Percentiles rank a stretch among this genome's conserved stretches.
Evolutionary conservation across 768 basidiomycete genomes (phyloP).

Genomic region (Hericium alpestre): DNA sequence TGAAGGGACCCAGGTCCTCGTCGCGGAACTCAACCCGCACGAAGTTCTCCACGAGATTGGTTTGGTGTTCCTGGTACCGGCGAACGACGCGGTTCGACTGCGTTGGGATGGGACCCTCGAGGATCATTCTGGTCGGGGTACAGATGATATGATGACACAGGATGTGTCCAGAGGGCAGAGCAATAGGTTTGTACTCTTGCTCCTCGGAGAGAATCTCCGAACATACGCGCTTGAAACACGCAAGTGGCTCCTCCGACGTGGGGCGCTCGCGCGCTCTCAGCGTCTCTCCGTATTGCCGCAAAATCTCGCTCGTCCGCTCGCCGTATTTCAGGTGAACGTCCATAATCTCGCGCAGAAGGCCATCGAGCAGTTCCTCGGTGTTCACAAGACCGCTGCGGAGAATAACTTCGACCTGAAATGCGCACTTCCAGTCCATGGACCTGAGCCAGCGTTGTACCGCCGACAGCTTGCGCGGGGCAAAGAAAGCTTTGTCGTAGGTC

Average conservation of each 20-base stretch:
- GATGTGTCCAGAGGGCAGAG: slow-evolving; percentile 32
- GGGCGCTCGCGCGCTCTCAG: slow-evolving; percentile 32
- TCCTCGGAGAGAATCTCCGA: slow-evolving; percentile 11
- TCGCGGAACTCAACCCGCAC: slow-evolving; percentile 79
- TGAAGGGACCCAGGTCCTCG: slow-evolving; percentile 66
- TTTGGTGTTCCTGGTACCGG: slow-evolving; percentile 26
- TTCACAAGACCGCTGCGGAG: slow-evolving; percentile 53
- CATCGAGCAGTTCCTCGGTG: slow-evolving; percentile 39
- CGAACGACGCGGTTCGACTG: slow-evolving; percentile 80
- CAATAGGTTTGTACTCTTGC: slow-evolving; percentile 3
- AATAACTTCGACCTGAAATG: slow-evolving; percentile 69
- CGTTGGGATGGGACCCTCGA: slow-evolving; percentile 67
- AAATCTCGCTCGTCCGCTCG: slow-evolving; percentile 31
- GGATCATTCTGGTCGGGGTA: slow-evolving; percentile 60
- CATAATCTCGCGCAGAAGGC: slow-evolving; percentile 33
- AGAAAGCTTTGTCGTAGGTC: slow-evolving; percentile 35
- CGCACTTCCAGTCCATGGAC: slow-evolving; percentile 50
- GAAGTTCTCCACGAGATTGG: slow-evolving; percentile 54
- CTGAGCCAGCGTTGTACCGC: slow-evolving; percentile 33
- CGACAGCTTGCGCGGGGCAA: slow-evolving; percentile 35
- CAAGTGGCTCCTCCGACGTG: slow-evolving; percentile 25
- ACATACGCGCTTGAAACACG: slow-evolving; percentile 36
- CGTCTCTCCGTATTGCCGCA: slow-evolving; percentile 43
- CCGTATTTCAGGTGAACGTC: slow-evolving; percentile 27
- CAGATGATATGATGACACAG: slow-evolving; percentile 68